Evolutionary conservation across 2,329 filamentous ascomycete genomes (phyloP).

Genomic region (Huntiella moniliformis): DNA sequence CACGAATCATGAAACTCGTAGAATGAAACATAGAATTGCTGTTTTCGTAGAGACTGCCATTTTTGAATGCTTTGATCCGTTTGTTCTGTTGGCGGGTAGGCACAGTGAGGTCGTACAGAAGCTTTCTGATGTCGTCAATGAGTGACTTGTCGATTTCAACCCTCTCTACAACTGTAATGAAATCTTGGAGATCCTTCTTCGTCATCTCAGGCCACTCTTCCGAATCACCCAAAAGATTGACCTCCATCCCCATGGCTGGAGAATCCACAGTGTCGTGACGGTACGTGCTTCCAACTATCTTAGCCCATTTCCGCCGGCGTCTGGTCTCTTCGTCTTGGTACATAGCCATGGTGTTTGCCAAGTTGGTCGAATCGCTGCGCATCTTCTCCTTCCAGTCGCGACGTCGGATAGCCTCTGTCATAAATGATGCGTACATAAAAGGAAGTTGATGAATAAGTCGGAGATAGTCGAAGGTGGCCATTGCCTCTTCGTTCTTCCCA

Average conservation of each 20-base stretch:
- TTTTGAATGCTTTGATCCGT: slow-evolving; percentile 84
- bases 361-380: slow-evolving; percentile 62
- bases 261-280: slow-evolving; percentile 46
- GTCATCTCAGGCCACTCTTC: slow-evolving; percentile 64
- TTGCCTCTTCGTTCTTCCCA: slow-evolving; percentile 54
- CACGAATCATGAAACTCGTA: slow-evolving; percentile 66
- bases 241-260: slow-evolving; percentile 58
- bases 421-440: slow-evolving; percentile 72
- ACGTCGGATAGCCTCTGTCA: slow-evolving; percentile 69
- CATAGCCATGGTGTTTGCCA: slow-evolving; percentile 82
- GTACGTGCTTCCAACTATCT: slow-evolving; percentile 59
- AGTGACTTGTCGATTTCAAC: slow-evolving; percentile 47
- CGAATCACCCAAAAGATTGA: slow-evolving; percentile 66
- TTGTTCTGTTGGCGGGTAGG: slow-evolving; percentile 77
- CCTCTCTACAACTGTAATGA: slow-evolving; percentile 46
- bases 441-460: slow-evolving; percentile 67
- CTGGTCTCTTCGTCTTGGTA: slow-evolving; percentile 88
- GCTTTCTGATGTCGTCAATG: slow-evolving; percentile 53
- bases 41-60: slow-evolving; percentile 86
- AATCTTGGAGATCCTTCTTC: slow-evolving; percentile 58
- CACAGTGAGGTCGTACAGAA: slow-evolving; percentile 59
- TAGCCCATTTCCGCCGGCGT: slow-evolving; percentile 76
- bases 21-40: slow-evolving; percentile 64
- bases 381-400: slow-evolving; percentile 88
- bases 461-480: slow-evolving; percentile 64